Percentiles rank a stretch among this genome's conserved stretches.
Evolutionary conservation across 139 green algal species (phyloP).

Genomic region (Parachlorella kessleri): DNA sequence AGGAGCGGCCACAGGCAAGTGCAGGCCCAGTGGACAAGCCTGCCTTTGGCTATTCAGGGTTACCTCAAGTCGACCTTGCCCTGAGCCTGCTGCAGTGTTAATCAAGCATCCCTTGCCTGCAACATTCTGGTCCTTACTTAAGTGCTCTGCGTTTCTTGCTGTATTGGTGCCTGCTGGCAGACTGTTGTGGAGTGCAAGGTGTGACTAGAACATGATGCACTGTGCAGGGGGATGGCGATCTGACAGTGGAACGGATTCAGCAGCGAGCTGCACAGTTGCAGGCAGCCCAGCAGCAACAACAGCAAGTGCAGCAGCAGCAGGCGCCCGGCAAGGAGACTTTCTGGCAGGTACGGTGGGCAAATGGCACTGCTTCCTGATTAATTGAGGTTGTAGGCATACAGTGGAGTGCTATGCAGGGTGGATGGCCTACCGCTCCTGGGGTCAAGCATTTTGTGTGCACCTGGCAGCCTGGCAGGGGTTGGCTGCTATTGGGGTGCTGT

Average conservation of each 20-base stretch:
- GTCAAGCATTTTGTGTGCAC: not conserved
- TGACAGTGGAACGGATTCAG: constrained; percentile 25
- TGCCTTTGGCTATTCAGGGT: not conserved
- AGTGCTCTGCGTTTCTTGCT: not conserved
- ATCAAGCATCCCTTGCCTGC: not conserved
- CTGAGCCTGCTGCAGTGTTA: not conserved
- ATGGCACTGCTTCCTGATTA: no score
- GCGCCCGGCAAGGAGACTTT: constrained; percentile 13
- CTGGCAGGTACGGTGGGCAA: constrained; percentile 9
- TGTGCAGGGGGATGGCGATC: not conserved
- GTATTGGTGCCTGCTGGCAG: not conserved
- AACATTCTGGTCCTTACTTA: not conserved
- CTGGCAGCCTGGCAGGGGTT: not conserved
- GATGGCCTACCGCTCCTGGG: no score
- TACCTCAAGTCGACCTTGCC: not conserved
- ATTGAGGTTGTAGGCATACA: no score
- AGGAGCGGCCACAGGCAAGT: not conserved
- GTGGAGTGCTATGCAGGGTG: no score
- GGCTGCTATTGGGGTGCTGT: no score
- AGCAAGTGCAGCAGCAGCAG: constrained; percentile 3
- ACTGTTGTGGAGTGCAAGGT: no score
- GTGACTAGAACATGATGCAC: no score
- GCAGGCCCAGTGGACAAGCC: not conserved
- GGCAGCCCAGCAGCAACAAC: not conserved
- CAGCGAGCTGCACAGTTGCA: not conserved